phyloP scores from a whole-genome alignment of 306 rosid species.

The Acacia melanoxylon region DNA sequence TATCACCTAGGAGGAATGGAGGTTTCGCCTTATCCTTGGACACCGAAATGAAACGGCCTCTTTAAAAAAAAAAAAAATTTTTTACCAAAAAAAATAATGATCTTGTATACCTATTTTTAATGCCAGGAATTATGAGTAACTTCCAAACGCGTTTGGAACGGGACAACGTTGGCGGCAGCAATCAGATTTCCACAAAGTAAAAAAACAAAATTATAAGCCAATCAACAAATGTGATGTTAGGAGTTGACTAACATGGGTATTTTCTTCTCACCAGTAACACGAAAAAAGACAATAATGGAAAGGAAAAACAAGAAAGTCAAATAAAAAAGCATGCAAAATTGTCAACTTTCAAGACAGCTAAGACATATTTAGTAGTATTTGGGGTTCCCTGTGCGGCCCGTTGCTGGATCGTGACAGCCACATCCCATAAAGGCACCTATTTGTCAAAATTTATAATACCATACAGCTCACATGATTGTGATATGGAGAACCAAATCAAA shows the following conservation, averaged over 20 bases:
- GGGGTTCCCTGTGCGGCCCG: conserved; percentile 18
- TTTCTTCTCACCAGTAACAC: neutral
- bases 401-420: conserved; percentile 20
- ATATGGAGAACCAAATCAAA: conserved; percentile 13
- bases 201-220: neutral
- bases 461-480: conserved; percentile 44
- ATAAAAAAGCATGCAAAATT: conserved; percentile 13
- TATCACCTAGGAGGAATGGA: too few species aligned
- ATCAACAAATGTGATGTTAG: neutral
- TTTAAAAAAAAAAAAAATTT: too few species aligned
- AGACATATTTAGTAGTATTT: neutral
- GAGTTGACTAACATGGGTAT: neutral
- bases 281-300: neutral
- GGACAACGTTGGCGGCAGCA: neutral
- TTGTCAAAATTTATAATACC: conserved; percentile 18
- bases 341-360: conserved; percentile 33
- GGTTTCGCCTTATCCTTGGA: too few species aligned
- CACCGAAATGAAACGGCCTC: too few species aligned
- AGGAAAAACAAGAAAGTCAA: neutral
- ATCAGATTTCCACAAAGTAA: neutral
- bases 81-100: too few species aligned
- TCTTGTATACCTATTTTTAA: neutral
- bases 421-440: conserved; percentile 26
- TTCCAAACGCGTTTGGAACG: conserved; percentile 2
- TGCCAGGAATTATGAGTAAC: neutral